A percentile compares a stretch with the other conserved stretches of the same genome.
These are phyloP conservation scores for Scenedesmus sp. DNA, from an alignment of 163 green algal genomes.

Conservation along the genomic window DNA sequence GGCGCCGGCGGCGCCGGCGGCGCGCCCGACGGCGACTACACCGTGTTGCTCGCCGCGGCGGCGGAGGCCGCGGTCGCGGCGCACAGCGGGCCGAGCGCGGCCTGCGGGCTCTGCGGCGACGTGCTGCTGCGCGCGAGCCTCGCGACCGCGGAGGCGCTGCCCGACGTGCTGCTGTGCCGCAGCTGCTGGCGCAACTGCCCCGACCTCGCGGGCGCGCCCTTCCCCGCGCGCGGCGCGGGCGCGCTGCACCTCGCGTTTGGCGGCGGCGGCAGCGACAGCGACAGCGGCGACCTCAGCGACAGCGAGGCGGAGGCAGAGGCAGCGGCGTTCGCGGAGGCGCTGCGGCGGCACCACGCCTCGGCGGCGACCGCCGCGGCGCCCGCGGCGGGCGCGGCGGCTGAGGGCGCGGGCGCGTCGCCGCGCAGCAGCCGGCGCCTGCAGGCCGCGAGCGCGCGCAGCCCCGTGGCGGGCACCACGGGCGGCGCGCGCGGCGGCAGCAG, in stretches of 20 bases:
- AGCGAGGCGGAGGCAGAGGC: too few relatives aligned
- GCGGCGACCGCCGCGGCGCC: too few relatives aligned
- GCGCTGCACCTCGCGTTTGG: too few relatives aligned
- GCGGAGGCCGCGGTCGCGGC: constrained; percentile 26
- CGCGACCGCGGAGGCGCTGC: constrained; percentile 14
- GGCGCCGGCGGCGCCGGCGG: too few relatives aligned
- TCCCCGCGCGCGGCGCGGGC: constrained; percentile 20
- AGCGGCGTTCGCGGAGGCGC: too few relatives aligned
- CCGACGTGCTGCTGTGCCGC: constrained; percentile 32
- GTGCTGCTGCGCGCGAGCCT: background rate
- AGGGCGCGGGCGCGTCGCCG: too few relatives aligned
- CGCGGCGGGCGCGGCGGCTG: too few relatives aligned
- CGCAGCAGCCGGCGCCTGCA: too few relatives aligned
- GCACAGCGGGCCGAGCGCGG: background rate
- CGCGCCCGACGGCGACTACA: background rate
- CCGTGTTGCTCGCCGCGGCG: constrained; percentile 26
- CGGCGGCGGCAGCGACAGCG: too few relatives aligned
- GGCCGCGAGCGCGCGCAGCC: background rate
- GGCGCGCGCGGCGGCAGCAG: too few relatives aligned
- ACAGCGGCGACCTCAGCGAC: too few relatives aligned
- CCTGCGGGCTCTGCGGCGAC: constrained; percentile 5
- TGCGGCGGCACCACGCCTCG: too few relatives aligned
- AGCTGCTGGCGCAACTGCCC: constrained; percentile 35
- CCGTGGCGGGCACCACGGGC: background rate
- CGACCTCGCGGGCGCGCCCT: constrained; percentile 11